These are phyloP conservation scores for Monosporozyma siamensis DNA, from an alignment of 805 yeast genomes.

Conservation along the genomic window DNA sequence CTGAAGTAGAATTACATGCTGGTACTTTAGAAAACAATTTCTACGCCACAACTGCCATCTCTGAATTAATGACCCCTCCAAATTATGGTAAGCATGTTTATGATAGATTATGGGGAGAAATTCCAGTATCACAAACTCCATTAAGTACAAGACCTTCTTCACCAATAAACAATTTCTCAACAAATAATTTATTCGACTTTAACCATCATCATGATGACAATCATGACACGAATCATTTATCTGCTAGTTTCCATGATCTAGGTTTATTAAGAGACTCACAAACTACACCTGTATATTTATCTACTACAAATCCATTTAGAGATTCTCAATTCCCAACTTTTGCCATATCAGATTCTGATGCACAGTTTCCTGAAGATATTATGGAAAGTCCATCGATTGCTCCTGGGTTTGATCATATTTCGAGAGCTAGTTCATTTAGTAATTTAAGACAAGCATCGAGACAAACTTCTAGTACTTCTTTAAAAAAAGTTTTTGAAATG, in stretches of 20 bases:
- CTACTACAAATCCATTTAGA: conserved; percentile 5
- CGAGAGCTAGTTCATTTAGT: conserved; percentile 47
- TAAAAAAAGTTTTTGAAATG: conserved; percentile 34
- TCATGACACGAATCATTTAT: background rate
- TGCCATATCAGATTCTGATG: conserved; percentile 5
- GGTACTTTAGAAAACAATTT: conserved; percentile 7
- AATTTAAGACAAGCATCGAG: conserved; percentile 32
- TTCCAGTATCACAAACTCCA: conserved; percentile 15
- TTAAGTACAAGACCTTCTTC: conserved; percentile 2
- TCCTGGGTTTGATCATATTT: conserved; percentile 49
- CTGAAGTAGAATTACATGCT: conserved; percentile 17
- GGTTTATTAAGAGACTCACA: conserved; percentile 1
- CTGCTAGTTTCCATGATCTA: background rate
- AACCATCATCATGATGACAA: background rate
- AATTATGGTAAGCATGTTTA: conserved; percentile 72
- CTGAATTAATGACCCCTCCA: conserved; percentile 71
- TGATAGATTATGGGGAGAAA: conserved; percentile 69
- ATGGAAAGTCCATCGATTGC: conserved; percentile 23
- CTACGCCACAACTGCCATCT: conserved; percentile 11
- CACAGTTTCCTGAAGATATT: conserved; percentile 2
- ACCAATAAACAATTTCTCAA: conserved; percentile 1
- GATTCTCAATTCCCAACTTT: conserved; percentile 5
- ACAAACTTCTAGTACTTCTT: conserved; percentile 20
- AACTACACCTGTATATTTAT: conserved; percentile 3
- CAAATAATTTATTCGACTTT: background rate